Conservation (phyloP, 83 land plant genomes). For the Thuja plicata region DNA sequence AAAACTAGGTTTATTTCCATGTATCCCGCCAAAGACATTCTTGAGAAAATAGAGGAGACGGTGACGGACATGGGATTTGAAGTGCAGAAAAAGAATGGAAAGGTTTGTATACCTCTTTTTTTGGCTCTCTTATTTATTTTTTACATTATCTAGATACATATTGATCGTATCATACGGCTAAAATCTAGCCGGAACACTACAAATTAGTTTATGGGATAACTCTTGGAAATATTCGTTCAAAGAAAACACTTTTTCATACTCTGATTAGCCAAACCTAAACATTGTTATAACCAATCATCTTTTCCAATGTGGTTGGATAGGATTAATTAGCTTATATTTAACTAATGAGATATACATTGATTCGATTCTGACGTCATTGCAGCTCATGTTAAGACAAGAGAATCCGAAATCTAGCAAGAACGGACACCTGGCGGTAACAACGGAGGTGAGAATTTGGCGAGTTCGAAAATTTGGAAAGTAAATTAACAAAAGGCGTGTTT, state of each 20-base stretch:
- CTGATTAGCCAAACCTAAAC: neutral
- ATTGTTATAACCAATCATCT: too few relatives aligned
- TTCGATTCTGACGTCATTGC: neutral
- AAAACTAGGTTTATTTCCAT: slow-evolving; percentile 66
- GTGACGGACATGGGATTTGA: slow-evolving; percentile 58
- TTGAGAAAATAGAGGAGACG: slow-evolving; percentile 55
- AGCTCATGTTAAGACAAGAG: slow-evolving; percentile 40
- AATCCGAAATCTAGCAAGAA: slow-evolving; percentile 21
- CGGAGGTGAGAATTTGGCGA: slow-evolving; percentile 30
- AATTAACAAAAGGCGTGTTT: neutral
- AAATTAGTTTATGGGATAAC: too few relatives aligned
- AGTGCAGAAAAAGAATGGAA: slow-evolving; percentile 57
- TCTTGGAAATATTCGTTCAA: too few relatives aligned
- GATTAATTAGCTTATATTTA: too few relatives aligned
- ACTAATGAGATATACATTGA: neutral
- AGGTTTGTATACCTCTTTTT: slow-evolving; percentile 26
- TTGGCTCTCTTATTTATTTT: neutral
- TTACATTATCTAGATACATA: neutral
- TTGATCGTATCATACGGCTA: too few relatives aligned
- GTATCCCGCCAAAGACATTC: slow-evolving; percentile 49
- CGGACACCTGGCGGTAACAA: slow-evolving; percentile 38
- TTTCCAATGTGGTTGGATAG: too few relatives aligned
- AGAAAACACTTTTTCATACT: too few relatives aligned
- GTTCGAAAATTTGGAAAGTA: neutral
- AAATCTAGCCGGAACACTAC: neutral